Evolutionary conservation across 306 rosid genomes (phyloP), one percentile per base, ranked within the genome.

Genomic region (Medicago lupulina): DNA sequence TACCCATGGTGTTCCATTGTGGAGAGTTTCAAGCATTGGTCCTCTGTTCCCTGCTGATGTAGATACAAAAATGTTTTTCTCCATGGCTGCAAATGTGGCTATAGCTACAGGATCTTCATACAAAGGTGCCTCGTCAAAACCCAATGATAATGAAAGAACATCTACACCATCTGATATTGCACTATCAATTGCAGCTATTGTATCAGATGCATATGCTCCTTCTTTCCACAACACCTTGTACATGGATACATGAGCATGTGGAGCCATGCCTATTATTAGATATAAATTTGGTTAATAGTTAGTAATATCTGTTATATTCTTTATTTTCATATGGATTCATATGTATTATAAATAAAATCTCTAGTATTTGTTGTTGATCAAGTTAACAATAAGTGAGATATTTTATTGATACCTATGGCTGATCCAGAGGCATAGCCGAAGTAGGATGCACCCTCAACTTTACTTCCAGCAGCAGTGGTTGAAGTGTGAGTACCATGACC

Each of bases 401-500:
- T 15, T 50, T 15, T 15, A 50, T 4, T 50, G 7, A 50, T 23
- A 58, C 64, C 64, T 58, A 12, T 23, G 64, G 96, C 94, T 7
- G 85, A 71, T 47, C 97, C 98, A 0, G 54, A 0, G 8, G 96
- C 96, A 67, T 89, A 93, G 4, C 94, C 92, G 17, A 91, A 89
- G 73, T 61, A 89, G 0, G 96, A 89, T 2, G 85, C 96, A 10
- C 77, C 91, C 0, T 78, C 59, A 0, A 91, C 91, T 11, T 36
- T 36, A 28, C 73, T 87, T 7, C 98, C 97, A 1, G 91, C 89
- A 0, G 97, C 94, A 0, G 96, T 93, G 16, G 86, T 12, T 0
- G 97, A 83, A 0, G 98, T 93, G 86, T 93, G 98, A 4, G 98
- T 93, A 21, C 98, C 97, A 9, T 93, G 98, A 17, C 98, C 98